Base-by-base conservation (phyloP, 1,284 basidiomycete genomes). In the Sphaerobolus stellatus region DNA sequence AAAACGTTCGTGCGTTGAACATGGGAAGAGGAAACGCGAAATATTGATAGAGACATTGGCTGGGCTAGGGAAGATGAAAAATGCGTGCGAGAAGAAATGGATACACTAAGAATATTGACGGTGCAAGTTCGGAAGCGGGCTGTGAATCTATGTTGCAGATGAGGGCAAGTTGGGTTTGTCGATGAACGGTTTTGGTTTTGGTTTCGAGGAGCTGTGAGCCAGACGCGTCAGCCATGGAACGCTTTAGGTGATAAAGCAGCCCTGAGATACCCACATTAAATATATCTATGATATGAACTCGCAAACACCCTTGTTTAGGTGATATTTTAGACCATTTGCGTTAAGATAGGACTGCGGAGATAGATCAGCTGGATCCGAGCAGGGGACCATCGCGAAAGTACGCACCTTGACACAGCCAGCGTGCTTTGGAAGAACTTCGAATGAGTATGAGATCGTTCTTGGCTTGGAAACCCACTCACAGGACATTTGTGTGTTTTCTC, bases 281-380 rank as follows among this genome's bases (percentile, higher is more conserved):
- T 25, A 13, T 54, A 4, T 24, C 33, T 48, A 22, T 7, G 45
- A 54, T 27, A 27, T 40, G 29, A 7, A 40, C 51, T 73, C 75
- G 63, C 81, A 83, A 2, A 77, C 83, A 7, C 83, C 82, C 61
- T 82, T 84, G 58, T 82, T 80, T 48, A 80, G 64, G 58, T 83
- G 82, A 60, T 84, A 84, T 64, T 83, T 83, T 34, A 84, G 69
- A 4, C 83, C 82, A 58, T 84, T 84, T 9, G 81, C 76, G 65
- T 84, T 84, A 33, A 84, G 72, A 62, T 84, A 84, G 24, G 69
- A 64, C 70, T 72, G 27, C 9, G 20, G 9, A 45, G n/a, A 33
- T n/a, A 31, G 16, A 14, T 28, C 33, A 50, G 31, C 24, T 45
- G 31, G 49, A 9, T 51, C 48, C 11, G 38, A 29, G 48, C 22